Conservation (phyloP, 2,329 filamentous ascomycete genomes). For the Diaporthe vexans region DNA sequence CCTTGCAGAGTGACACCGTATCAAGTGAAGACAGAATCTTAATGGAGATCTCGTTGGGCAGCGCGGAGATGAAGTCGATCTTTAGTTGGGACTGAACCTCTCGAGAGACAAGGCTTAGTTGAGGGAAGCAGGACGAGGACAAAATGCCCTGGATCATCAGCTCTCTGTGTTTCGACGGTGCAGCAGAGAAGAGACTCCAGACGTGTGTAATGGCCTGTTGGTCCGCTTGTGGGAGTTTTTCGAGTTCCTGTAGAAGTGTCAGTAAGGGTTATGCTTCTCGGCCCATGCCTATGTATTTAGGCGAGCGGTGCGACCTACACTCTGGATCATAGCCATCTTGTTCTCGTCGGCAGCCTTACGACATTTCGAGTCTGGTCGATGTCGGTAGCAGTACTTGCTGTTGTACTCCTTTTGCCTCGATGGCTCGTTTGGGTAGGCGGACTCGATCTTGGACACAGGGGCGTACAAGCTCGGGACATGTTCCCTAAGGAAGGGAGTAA, state of each 20-base stretch:
- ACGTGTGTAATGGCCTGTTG: constrained; percentile 97
- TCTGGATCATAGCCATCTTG: constrained; percentile 95
- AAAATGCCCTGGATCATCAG: constrained; percentile 97
- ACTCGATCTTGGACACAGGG: constrained; percentile 71
- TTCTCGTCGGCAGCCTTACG: constrained; percentile 92
- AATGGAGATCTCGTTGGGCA: constrained; percentile 91
- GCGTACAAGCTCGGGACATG: constrained; percentile 94
- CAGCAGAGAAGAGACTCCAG: constrained; percentile 97
- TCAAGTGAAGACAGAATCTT: constrained; percentile 95
- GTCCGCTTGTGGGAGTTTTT: constrained; percentile 84
- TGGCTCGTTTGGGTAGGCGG: constrained; percentile 60
- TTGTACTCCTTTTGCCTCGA: constrained; percentile 59
- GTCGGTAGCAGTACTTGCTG: constrained; percentile 95
- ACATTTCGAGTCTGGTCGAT: constrained; percentile 94
- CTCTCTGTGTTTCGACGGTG: constrained; percentile 92
- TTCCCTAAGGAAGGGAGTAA: constrained; percentile 89
- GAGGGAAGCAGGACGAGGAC: constrained; percentile 96
- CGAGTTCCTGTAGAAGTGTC: constrained; percentile 74
- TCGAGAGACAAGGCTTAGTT: constrained; percentile 91
- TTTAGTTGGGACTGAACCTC: constrained; percentile 95
- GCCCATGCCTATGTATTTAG: constrained; percentile 19
- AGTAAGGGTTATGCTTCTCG: constrained; percentile 42
- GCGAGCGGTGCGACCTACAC: constrained; percentile 65
- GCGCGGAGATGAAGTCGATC: constrained; percentile 93
- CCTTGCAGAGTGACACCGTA: constrained; percentile 94